Conservation (phyloP, 1,139 yeast species). For the Hansenula lynferdii region DNA sequence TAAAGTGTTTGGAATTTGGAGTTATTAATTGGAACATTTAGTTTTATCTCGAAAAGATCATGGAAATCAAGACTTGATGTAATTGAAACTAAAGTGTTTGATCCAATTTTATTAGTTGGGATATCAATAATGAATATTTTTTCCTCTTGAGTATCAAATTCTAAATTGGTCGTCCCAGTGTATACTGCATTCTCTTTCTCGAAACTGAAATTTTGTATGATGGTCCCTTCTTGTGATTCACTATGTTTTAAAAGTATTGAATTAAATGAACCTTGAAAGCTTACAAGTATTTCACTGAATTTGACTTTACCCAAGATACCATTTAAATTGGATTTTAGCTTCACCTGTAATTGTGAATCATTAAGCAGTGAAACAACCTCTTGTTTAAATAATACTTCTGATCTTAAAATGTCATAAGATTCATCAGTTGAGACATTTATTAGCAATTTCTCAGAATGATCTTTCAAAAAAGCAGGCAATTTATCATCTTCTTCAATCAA, state of each 20-base stretch:
- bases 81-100: slow-evolving; percentile 8
- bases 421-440: slow-evolving; percentile 22
- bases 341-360: slow-evolving; percentile 25
- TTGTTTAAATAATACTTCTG: slow-evolving; percentile 17
- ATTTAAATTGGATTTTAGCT: slow-evolving; percentile 23
- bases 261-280: slow-evolving; percentile 16
- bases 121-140: slow-evolving; percentile 13
- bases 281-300: slow-evolving; percentile 22
- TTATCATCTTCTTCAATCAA: neutral
- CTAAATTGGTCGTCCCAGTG: slow-evolving; percentile 9
- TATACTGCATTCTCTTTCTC: slow-evolving; percentile 5
- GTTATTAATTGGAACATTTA: slow-evolving; percentile 12
- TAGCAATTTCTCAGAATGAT: slow-evolving; percentile 8
- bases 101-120: slow-evolving; percentile 16
- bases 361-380: slow-evolving; percentile 21
- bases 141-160: slow-evolving; percentile 8
- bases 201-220: neutral
- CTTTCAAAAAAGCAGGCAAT: slow-evolving; percentile 4
- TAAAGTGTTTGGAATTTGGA: slow-evolving; percentile 10
- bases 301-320: slow-evolving; percentile 15
- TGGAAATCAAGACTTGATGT: slow-evolving; percentile 9
- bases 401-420: slow-evolving; percentile 19
- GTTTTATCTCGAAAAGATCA: slow-evolving; percentile 14
- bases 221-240: too few species aligned
- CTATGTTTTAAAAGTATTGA: slow-evolving; percentile 17